These are phyloP conservation scores for Xylaria palmicola DNA, from an alignment of 495 filamentous ascomycete genomes.

Conservation along the genomic window DNA sequence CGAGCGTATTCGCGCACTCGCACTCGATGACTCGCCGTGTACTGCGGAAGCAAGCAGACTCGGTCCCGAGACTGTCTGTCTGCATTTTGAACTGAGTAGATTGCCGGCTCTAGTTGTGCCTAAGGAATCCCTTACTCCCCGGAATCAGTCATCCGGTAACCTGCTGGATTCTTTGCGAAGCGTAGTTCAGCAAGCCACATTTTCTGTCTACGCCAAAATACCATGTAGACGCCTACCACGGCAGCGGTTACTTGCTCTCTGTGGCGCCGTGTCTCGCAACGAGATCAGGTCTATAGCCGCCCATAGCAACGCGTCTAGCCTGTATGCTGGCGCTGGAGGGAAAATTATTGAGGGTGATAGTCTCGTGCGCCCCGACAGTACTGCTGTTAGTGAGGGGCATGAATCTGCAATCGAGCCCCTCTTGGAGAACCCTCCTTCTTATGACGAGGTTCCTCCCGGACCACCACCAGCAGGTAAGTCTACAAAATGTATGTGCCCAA, in stretches of 20 bases:
- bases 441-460: conserved; percentile 4
- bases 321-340: conserved; percentile 10
- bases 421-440: conserved; percentile 8
- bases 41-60: neutral
- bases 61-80: conserved; percentile 2
- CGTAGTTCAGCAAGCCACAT: conserved; percentile 2
- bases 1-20: conserved; percentile 33
- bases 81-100: conserved; percentile 3
- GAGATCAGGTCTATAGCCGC: conserved; percentile 5
- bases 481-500: neutral
- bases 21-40: conserved; percentile 43
- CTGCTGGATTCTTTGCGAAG: conserved; percentile 7
- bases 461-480: conserved; percentile 6
- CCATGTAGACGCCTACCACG: conserved; percentile 5
- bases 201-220: conserved; percentile 12
- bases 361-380: neutral
- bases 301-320: conserved; percentile 4
- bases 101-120: conserved; percentile 1
- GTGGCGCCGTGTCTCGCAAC: neutral
- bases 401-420: conserved; percentile 3
- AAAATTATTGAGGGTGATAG: conserved; percentile 6
- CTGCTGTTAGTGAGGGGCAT: neutral
- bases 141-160: conserved; percentile 10
- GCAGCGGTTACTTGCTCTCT: conserved; percentile 5
- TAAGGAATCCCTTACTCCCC: conserved; percentile 8